Percentiles rank a stretch among this genome's conserved stretches.
Conservation (phyloP, 2,329 filamentous ascomycete species). For the Fusarium protoensiforme region DNA sequence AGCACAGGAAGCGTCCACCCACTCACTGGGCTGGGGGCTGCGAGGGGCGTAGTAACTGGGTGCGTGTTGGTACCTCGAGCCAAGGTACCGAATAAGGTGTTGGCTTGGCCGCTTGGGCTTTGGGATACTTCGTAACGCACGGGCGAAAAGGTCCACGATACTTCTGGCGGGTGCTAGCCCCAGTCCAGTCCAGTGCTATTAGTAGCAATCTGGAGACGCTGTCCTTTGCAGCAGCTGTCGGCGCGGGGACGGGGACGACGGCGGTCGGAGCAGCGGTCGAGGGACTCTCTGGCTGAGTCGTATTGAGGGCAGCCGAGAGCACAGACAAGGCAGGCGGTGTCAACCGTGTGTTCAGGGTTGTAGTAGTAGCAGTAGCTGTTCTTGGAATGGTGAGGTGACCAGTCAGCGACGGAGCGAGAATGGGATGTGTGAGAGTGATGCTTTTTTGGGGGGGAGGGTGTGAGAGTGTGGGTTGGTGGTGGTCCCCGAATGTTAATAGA, state of each 20-base stretch:
- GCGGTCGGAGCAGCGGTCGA: conserved; percentile 24
- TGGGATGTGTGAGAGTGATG: conserved; percentile 33
- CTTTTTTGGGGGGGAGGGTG: conserved; percentile 24
- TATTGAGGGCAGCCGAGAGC: conserved; percentile 11
- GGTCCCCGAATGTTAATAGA: conserved; percentile 23
- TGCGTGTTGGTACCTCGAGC: conserved; percentile 24
- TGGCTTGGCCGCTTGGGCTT: conserved; percentile 31
- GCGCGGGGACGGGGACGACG: conserved; percentile 29
- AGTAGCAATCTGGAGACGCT: conserved; percentile 32
- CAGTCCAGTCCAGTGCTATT: conserved; percentile 33
- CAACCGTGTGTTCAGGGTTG: conserved; percentile 30
- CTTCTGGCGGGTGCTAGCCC: conserved; percentile 31
- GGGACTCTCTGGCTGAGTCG: conserved; percentile 24
- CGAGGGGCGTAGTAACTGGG: conserved; percentile 23
- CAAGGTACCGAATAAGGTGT: conserved; percentile 13
- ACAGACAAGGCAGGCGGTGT: conserved; percentile 37
- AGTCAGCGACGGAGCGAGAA: conserved; percentile 40
- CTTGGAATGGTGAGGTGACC: conserved; percentile 43
- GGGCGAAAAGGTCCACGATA: conserved; percentile 34
- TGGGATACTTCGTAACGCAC: conserved; percentile 34
- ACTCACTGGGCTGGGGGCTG: conserved; percentile 23
- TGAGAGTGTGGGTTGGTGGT: conserved; percentile 21
- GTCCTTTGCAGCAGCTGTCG: conserved; percentile 8
- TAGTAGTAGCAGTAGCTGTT: conserved; percentile 37
- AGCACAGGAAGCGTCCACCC: conserved; percentile 27